Evolutionary conservation across 2,329 filamentous ascomycete genomes (phyloP), one percentile per base, ranked within the genome.

Genomic region (Zymoseptoria ardabiliae): DNA sequence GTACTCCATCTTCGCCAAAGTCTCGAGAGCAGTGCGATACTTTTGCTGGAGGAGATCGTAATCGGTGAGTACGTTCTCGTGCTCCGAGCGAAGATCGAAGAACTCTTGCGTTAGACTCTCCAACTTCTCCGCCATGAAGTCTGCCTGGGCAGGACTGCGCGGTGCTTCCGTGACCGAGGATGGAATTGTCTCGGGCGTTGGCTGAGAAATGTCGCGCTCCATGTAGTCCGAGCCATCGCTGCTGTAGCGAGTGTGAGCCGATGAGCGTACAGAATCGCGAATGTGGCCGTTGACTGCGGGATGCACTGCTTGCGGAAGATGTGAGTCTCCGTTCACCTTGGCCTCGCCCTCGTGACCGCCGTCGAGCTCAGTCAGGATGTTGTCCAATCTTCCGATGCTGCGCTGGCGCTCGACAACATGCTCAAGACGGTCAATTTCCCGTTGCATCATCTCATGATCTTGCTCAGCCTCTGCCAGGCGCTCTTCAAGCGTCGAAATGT

Each of bases 401-500:
- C 94, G 85, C 74, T 99, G 94, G 54, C 95, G 89, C 74, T 97
- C 93, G 55, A 99, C 86, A 7, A 99, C 91, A 73, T 96, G 90
- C 74, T 97, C 94, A 11, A 99, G 81, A 35, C 93, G 86, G 69
- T 97, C 90, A 63, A 99, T 90, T 71, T 99, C 94, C 41, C 93
- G 90, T 73, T 96, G 91, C 93, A 99, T 97, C 61, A 97, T 79
- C 73, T 97, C 94, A 64, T 90, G 86, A 71, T 99, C 94, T 73
- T 97, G 93, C 69, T 99, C 94, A 2, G 93, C 88, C 75, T 99
- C 94, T 0, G 94, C 94, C 8, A 99, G 82, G 21, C 93, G 88
- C 76, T 97, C 94, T 72, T 99, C 94, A 10, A 99, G 79, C 0
- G 92, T 97, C 0, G 93, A 96, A 56, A 99, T 97, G 73, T 99